phyloP scores from a whole-genome alignment of 2,329 filamentous ascomycete species.

The Delphinella strobiligena region DNA sequence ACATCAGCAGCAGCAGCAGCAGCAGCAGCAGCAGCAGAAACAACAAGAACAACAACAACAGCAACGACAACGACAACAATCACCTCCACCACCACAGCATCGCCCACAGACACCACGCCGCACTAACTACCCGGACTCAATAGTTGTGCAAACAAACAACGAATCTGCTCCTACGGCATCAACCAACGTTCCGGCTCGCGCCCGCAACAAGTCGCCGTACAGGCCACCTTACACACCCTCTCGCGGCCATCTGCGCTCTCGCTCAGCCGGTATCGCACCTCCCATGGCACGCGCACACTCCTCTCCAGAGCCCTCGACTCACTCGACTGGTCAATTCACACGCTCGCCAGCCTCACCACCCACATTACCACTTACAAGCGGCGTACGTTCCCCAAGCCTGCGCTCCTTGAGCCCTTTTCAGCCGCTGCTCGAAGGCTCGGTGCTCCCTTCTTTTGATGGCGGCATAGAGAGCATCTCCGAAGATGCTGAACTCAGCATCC shows the following conservation, averaged over 20 bases:
- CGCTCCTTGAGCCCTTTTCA: conserved; percentile 13
- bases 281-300: conserved; percentile 37
- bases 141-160: conserved; percentile 18
- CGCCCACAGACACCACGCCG: conserved; percentile 16
- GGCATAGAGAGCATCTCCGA: conserved; percentile 32
- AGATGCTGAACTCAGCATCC: conserved; percentile 36
- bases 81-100: neutral
- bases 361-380: conserved; percentile 18
- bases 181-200: conserved; percentile 15
- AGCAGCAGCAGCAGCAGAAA: conserved; percentile 2
- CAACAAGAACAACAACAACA: no score
- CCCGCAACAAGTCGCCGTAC: conserved; percentile 36
- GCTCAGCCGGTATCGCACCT: conserved; percentile 32
- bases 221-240: conserved; percentile 18
- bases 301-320: conserved; percentile 25
- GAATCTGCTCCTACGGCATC: conserved; percentile 14
- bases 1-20: neutral
- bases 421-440: conserved; percentile 13
- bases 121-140: conserved; percentile 25
- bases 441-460: conserved; percentile 18
- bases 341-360: conserved; percentile 23
- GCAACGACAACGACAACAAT: no score
- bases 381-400: conserved; percentile 11
- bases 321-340: conserved; percentile 20
- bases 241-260: conserved; percentile 29